Conservation (phyloP, 164 flowering plant genomes). For the Tinospora cordifolia region DNA sequence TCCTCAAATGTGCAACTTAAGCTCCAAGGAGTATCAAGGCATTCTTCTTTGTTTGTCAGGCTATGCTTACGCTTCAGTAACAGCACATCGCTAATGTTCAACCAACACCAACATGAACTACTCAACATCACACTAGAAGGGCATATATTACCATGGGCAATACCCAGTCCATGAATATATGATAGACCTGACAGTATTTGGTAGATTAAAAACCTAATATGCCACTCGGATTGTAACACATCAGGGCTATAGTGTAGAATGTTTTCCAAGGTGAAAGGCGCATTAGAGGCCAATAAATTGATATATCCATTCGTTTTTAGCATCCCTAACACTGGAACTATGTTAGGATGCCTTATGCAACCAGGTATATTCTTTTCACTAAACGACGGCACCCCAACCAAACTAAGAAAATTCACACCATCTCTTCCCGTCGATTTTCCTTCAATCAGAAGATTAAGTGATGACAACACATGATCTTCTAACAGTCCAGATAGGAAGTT, state of each 20-base stretch:
- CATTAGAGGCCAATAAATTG: slow-evolving; percentile 47
- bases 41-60: slow-evolving; percentile 16
- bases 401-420: slow-evolving; percentile 46
- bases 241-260: slow-evolving; percentile 67
- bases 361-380: slow-evolving; percentile 46
- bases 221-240: slow-evolving; percentile 69
- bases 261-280: slow-evolving; percentile 64
- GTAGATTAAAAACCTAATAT: slow-evolving; percentile 58
- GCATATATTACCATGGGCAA: slow-evolving; percentile 59
- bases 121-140: slow-evolving; percentile 67
- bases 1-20: slow-evolving; percentile 30
- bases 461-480: slow-evolving; percentile 62
- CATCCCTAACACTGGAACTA: slow-evolving; percentile 63
- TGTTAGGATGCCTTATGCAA: slow-evolving; percentile 85
- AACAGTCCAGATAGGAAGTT: slow-evolving; percentile 45
- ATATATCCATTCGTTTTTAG: slow-evolving; percentile 40
- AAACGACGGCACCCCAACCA: slow-evolving; percentile 69
- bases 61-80: slow-evolving; percentile 14
- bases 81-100: slow-evolving; percentile 35
- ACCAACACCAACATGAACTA: slow-evolving; percentile 66
- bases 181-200: slow-evolving; percentile 76
- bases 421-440: slow-evolving; percentile 58
- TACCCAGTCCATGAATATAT: slow-evolving; percentile 66
- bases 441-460: slow-evolving; percentile 50
- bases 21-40: slow-evolving; percentile 13